phyloP scores from a whole-genome alignment of 1,139 yeast genomes.

The Schwanniomyces etchellsii region DNA sequence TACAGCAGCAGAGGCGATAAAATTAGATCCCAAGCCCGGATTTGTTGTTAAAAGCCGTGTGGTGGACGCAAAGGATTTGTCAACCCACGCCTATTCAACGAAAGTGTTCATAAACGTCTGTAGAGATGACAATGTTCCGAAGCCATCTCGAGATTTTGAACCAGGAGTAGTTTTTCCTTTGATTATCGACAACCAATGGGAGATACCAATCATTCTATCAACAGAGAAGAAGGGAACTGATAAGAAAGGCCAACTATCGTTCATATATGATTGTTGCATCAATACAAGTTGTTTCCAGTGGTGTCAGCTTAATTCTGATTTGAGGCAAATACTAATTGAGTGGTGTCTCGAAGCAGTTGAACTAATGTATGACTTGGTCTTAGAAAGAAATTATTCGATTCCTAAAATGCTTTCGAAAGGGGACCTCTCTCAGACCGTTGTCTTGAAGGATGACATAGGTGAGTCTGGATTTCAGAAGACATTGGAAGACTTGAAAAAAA shows the following conservation, averaged over 20 bases:
- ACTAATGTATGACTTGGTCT: constrained; percentile 33
- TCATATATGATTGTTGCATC: constrained; percentile 74
- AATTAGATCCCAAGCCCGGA: constrained; percentile 45
- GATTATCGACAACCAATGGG: constrained; percentile 74
- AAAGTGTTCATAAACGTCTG: constrained; percentile 81
- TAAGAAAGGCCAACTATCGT: constrained; percentile 60
- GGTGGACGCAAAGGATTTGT: constrained; percentile 23
- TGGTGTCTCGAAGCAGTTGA: constrained; percentile 72
- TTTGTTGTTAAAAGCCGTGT: constrained; percentile 62
- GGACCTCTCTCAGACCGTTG: constrained; percentile 30
- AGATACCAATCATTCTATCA: constrained; percentile 72
- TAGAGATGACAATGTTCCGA: constrained; percentile 58
- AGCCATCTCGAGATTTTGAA: constrained; percentile 41
- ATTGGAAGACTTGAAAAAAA: constrained; percentile 26
- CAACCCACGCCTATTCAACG: constrained; percentile 28
- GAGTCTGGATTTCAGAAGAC: constrained; percentile 28
- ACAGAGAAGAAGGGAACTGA: constrained; percentile 51
- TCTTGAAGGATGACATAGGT: constrained; percentile 25
- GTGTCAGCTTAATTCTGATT: constrained; percentile 49
- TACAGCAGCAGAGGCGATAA: too few species aligned
- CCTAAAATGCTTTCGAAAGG: constrained; percentile 69
- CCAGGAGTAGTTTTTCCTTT: constrained; percentile 57
- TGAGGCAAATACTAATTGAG: constrained; percentile 45
- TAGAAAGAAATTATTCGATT: constrained; percentile 37
- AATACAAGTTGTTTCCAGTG: constrained; percentile 57